Conservation (phyloP, 148 eudicot genomes). For the Diospyros lotus region DNA sequence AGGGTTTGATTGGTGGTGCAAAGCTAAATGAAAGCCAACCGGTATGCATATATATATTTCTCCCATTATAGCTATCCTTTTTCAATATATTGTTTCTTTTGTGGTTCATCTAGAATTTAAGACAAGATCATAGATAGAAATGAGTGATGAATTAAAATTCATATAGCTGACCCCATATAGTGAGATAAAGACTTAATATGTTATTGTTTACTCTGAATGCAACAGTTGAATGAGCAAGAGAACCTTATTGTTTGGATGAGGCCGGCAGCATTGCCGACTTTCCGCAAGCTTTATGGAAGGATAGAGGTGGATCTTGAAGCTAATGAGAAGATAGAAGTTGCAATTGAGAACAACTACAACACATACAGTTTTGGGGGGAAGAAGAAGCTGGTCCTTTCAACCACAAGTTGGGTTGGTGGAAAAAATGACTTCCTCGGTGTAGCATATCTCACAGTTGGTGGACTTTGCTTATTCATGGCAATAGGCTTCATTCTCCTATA, state of each 20-base stretch:
- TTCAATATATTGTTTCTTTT: too few species aligned
- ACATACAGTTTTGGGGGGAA: slow-evolving; percentile 41
- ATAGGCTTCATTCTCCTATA: slow-evolving; percentile 50
- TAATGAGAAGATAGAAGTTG: slow-evolving; percentile 25
- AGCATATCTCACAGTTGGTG: slow-evolving; percentile 48
- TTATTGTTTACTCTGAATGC: not conserved
- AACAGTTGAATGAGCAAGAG: slow-evolving; percentile 40
- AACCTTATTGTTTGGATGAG: slow-evolving; percentile 62
- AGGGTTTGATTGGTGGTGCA: slow-evolving; percentile 67
- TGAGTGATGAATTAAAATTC: too few species aligned
- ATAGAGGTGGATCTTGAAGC: slow-evolving; percentile 41
- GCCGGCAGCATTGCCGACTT: slow-evolving; percentile 47
- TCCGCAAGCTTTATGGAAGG: slow-evolving; percentile 48
- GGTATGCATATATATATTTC: slow-evolving; percentile 32
- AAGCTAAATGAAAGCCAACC: slow-evolving; percentile 47
- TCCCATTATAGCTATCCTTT: not conserved
- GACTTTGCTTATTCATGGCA: slow-evolving; percentile 57
- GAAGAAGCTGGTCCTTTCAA: slow-evolving; percentile 50
- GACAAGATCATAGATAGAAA: too few species aligned
- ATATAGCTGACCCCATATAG: too few species aligned
- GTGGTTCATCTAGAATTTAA: too few species aligned
- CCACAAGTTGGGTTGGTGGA: slow-evolving; percentile 52
- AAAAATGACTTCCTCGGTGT: slow-evolving; percentile 47
- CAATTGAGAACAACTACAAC: slow-evolving; percentile 39
- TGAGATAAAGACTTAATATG: too few species aligned